Evolutionary conservation across 1,284 basidiomycete species (phyloP).

Genomic region (Tremellales sp.): DNA sequence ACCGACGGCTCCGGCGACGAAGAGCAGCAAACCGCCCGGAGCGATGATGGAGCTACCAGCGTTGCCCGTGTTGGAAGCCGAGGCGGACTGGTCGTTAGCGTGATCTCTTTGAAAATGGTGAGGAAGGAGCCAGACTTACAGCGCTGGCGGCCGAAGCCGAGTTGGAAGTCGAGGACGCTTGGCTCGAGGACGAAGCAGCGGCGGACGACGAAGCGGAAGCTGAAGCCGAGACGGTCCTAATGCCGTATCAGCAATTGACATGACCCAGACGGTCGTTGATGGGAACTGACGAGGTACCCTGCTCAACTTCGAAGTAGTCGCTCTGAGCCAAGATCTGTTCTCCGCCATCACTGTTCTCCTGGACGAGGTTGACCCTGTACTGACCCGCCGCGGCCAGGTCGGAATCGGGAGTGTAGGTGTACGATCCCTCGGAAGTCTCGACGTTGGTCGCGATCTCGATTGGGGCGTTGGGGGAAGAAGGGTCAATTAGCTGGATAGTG

Average conservation of each 20-base stretch:
- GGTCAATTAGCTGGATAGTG: constrained; percentile 31
- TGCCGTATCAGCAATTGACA: too few relatives aligned
- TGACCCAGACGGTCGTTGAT: too few relatives aligned
- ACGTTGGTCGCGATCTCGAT: constrained; percentile 24
- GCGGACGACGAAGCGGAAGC: constrained; percentile 3
- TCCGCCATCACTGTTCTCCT: constrained; percentile 14
- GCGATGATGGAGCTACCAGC: constrained; percentile 5
- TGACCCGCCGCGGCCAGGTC: constrained; percentile 18
- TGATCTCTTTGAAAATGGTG: neutral
- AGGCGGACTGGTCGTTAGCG: constrained; percentile 6
- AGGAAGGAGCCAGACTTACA: constrained; percentile 1
- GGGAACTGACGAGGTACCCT: too few relatives aligned
- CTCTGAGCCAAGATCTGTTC: constrained; percentile 38
- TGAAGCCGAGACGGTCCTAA: too few relatives aligned
- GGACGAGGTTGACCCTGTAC: constrained; percentile 30
- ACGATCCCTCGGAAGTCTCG: constrained; percentile 25
- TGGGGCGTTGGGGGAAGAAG: constrained; percentile 20
- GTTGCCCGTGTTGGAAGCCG: constrained; percentile 8
- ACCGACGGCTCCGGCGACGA: constrained; percentile 13
- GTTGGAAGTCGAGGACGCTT: neutral
- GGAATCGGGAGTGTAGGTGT: constrained; percentile 33
- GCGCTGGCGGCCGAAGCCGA: constrained; percentile 1
- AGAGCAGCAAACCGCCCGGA: constrained; percentile 9
- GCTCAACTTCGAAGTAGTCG: constrained; percentile 30
- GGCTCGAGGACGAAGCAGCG: constrained; percentile 2